Base-by-base conservation (phyloP, 169 alveolate genomes). In the Eimeria nieschulzi region DNA sequence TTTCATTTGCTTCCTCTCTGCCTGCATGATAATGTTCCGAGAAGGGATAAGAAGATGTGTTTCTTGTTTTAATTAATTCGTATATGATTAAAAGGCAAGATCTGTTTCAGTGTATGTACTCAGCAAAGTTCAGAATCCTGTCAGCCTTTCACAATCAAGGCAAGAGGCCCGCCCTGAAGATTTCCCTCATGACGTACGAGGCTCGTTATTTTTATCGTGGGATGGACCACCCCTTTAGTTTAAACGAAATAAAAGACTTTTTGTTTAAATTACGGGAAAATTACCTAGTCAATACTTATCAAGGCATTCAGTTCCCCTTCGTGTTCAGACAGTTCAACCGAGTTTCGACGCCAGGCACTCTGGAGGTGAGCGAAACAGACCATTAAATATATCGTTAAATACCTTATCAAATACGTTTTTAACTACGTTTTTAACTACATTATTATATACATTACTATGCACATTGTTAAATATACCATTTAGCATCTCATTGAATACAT, bases 131-230 rank as follows among this genome's bases (percentile, higher is more conserved):
- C 79, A 95, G 98, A 5, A 95, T 96, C 25, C 93, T 96, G 56
- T 96, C 97, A n/a, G 98, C 98, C 17, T 96, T 94, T 55, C 97
- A 96, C 76, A 96, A 96, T 90, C 96, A 94, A 46, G 98, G 98
- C 7, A 96, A 95, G 92, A 94, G 98, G 54, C 98, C 98, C 25
- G 97, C 95, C 0, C 95, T 96, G 68, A 93, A 95, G 90, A 96
- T 96, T 15, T 86, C 97, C 25, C 88, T 92, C 46, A 94, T 95
- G 97, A 95, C 97, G 0, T 96, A 94, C 46, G 97, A 96, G 90
- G 96, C 96, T 23, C 95, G 98, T 21, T 97, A 97, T 92, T 97
- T 96, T 95, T 95, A 95, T 79, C 92, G 97, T 53, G 98, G 98
- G 9, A 79, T 92, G 55, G 98, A 97, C 91, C 98, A 97, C 72